Base-by-base conservation (phyloP, 2,329 filamentous ascomycete species). In the Alternaria novae-zelandiae region DNA sequence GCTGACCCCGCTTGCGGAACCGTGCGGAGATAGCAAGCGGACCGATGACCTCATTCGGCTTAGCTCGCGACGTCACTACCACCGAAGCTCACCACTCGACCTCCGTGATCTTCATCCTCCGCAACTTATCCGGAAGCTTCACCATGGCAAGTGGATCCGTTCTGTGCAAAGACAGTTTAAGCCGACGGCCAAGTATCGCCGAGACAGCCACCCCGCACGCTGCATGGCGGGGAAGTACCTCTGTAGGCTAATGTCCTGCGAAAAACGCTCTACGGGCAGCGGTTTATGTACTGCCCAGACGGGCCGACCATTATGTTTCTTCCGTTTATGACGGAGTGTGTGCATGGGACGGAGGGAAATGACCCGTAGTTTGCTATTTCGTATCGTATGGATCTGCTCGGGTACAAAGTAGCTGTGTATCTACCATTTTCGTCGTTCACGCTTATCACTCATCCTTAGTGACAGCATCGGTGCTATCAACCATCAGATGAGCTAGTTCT, bases 171-270 rank as follows among this genome's bases (percentile, higher is more conserved):
- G 20, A 43, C 10, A 23, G 23, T 28, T 59, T 43, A 58, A 58
- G 49, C 47, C 41, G 41, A 56, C 6, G 25, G 28, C 59, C 63
- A 67, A 67, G 65, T 45, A 51, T 50, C 54, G 67, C 67, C 68
- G 68, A 70, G 68, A 25, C 54, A 59, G 68, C 70, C 70, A 68
- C 70, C 70, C 68, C 70, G 70, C 68, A 68, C 63, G 53, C 54
- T 66, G 64, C 59, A 64, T 64, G 55, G 62, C 57, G 57, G 65
- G 63, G 63, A 66, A 50, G 54, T 71, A 60, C 58, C 66, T 54
- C 21, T 30, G 21, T 20, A 36, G 26, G 53, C 43, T 64, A 55
- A 53, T 26, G 10, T 28, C n/a, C 50, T 36, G 44, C 46, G 51
- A 50, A 20, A 43, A 46, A 44, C 49, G 21, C 13, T 43, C 41